phyloP scores from a whole-genome alignment of 345 rosid species.

The Hibiscus tridactylites region DNA sequence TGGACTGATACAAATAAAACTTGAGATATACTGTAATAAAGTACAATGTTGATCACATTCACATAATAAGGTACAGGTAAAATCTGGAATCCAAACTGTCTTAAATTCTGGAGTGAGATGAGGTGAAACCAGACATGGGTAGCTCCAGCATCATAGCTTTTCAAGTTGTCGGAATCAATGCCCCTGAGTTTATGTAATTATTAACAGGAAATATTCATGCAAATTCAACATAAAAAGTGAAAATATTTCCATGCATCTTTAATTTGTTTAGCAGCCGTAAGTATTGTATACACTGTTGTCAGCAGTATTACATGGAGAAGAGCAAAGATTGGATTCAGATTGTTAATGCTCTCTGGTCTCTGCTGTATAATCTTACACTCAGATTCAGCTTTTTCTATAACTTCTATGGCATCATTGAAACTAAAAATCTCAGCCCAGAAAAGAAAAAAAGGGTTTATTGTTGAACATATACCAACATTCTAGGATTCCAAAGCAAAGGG shows the following conservation, averaged over 20 bases:
- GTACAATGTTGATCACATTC: no score
- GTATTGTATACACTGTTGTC: slow-evolving; percentile 5
- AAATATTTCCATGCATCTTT: background rate
- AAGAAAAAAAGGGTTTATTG: background rate
- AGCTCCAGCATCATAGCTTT: background rate
- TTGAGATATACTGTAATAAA: no score
- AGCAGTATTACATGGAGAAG: background rate
- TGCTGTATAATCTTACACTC: background rate
- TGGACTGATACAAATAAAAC: no score
- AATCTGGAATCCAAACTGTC: background rate
- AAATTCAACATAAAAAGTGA: background rate
- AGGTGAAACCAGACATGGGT: background rate
- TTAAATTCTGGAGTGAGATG: background rate
- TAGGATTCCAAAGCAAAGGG: slow-evolving; percentile 31
- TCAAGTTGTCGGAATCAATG: background rate
- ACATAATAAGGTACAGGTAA: background rate
- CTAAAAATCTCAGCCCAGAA: background rate
- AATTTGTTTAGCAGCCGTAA: background rate
- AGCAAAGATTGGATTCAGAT: background rate
- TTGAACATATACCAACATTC: background rate
- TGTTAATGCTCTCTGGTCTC: background rate
- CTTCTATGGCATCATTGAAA: slow-evolving; percentile 7
- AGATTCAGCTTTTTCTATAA: background rate
- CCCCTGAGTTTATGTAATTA: background rate
- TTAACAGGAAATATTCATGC: background rate